These are phyloP conservation scores for Pseudogymnoascus verrucosus DNA, from an alignment of 2,329 filamentous ascomycete genomes.

Conservation along the genomic window DNA sequence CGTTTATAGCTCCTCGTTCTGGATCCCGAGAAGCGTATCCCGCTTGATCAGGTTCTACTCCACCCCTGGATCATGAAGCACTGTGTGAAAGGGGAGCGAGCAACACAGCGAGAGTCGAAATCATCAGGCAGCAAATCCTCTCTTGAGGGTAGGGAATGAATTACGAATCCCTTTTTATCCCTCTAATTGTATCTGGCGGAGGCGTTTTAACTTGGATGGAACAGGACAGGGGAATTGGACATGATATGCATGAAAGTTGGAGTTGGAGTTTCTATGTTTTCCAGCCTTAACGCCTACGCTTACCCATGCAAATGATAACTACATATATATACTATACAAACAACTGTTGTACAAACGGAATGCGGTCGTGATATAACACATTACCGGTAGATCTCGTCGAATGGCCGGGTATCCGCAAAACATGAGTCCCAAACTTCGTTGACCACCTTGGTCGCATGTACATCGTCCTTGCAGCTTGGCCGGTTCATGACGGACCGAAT, in stretches of 20 bases:
- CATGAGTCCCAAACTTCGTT: constrained; percentile 99
- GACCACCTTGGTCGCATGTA: constrained; percentile 78
- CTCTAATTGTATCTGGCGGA: constrained; percentile 14
- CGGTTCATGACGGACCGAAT: constrained; percentile 70
- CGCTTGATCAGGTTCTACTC: constrained; percentile 76
- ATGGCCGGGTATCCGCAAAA: constrained; percentile 86
- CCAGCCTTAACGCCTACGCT: constrained; percentile 26
- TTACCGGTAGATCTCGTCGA: constrained; percentile 90
- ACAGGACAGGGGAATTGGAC: constrained; percentile 12
- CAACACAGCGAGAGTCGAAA: constrained; percentile 27
- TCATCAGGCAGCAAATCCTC: constrained; percentile 26
- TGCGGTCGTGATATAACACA: background rate
- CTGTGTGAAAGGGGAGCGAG: constrained; percentile 47
- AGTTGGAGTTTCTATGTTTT: constrained; percentile 25
- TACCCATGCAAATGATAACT: constrained; percentile 12
- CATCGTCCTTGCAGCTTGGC: constrained; percentile 74
- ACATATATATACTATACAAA: constrained; percentile 9
- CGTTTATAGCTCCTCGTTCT: constrained; percentile 66
- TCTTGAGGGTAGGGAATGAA: constrained; percentile 20
- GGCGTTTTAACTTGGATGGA: constrained; percentile 21
- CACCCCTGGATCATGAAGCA: constrained; percentile 98
- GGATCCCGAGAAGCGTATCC: constrained; percentile 87
- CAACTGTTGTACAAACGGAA: background rate
- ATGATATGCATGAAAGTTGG: constrained; percentile 19
- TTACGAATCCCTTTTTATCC: constrained; percentile 17